Evolutionary conservation across 257 asterid species (phyloP).

Genomic region (Salvia miltiorrhiza): DNA sequence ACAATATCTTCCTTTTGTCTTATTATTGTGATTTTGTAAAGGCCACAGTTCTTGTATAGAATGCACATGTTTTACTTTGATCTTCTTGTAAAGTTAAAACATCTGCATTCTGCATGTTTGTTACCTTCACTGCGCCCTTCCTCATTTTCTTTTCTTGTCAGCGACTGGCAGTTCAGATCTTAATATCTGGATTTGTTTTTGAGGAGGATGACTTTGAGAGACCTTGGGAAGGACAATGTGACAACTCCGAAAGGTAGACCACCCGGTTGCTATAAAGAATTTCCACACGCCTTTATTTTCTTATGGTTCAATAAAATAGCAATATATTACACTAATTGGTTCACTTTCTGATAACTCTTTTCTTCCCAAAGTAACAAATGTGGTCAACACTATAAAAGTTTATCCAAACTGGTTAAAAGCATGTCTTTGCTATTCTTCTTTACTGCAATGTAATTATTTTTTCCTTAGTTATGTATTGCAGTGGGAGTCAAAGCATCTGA

Average conservation of each 20-base stretch:
- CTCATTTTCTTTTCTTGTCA: constrained; percentile 39
- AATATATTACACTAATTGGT: neutral
- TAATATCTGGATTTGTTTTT: constrained; percentile 83
- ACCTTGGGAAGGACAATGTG: constrained; percentile 81
- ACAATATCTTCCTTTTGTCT: constrained; percentile 11
- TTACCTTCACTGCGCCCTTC: constrained; percentile 7
- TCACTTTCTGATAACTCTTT: neutral
- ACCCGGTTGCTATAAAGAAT: no score
- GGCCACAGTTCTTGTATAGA: neutral
- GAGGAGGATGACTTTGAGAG: constrained; percentile 77
- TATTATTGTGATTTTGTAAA: constrained; percentile 10
- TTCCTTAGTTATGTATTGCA: constrained; percentile 69
- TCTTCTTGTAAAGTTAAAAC: neutral
- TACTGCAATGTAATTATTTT: constrained; percentile 1
- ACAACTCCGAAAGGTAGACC: constrained; percentile 75
- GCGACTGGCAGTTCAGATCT: constrained; percentile 89
- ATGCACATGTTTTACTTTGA: neutral
- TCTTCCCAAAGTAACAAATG: neutral
- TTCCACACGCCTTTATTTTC: neutral
- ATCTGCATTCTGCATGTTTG: neutral
- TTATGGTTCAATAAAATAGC: neutral
- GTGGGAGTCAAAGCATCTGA: constrained; percentile 90
- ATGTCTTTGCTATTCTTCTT: constrained; percentile 16
- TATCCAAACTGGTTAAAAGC: neutral
- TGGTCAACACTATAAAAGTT: neutral